These are phyloP conservation scores for Ascochyta lentis DNA, from an alignment of 2,329 filamentous ascomycete species.

Conservation along the genomic window DNA sequence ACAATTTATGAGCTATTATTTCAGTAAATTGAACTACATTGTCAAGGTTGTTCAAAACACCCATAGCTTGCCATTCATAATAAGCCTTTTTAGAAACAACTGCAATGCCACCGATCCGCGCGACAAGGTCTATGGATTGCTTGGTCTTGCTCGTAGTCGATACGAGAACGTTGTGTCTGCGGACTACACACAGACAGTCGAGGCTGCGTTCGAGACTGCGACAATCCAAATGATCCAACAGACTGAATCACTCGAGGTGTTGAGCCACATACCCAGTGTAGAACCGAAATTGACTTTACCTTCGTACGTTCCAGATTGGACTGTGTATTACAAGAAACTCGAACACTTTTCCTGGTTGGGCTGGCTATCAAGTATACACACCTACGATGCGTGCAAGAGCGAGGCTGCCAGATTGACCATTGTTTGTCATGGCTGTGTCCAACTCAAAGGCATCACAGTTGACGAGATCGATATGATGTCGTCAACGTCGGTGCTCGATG, in stretches of 20 bases:
- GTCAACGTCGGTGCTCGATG: no score
- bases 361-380: no score
- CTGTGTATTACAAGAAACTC: neutral
- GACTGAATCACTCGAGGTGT: neutral
- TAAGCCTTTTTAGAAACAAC: neutral
- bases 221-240: neutral
- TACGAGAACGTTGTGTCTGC: neutral
- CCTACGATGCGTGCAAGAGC: no score
- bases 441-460: no score
- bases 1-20: neutral
- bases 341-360: no score
- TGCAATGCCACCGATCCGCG: neutral
- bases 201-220: neutral
- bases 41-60: neutral
- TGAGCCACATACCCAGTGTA: neutral
- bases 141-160: neutral
- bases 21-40: neutral
- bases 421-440: no score
- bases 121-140: slow-evolving; percentile 1
- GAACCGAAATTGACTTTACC: neutral
- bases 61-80: neutral
- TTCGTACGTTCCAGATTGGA: neutral
- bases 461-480: no score
- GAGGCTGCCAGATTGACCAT: no score
- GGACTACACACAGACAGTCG: neutral